A percentile compares a stretch with the other conserved stretches of the same genome.
Conservation (phyloP, 768 basidiomycete genomes). For the Suillus decipiens region DNA sequence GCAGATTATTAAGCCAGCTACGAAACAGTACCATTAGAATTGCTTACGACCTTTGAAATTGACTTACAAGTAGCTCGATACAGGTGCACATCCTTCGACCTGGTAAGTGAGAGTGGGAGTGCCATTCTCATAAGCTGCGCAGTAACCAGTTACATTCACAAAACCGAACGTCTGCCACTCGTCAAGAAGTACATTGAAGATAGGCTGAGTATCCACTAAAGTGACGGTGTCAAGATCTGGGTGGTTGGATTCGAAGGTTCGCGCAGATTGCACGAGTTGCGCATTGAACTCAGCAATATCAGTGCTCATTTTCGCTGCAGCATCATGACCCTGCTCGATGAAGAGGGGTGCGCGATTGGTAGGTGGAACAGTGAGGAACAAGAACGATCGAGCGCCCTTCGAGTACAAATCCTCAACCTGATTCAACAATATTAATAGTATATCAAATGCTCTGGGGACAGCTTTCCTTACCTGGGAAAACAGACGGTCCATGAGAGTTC, state of each 20-base stretch:
- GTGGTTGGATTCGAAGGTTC: conserved; percentile 43
- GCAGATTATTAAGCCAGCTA: conserved; percentile 62
- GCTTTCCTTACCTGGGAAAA: conserved; percentile 26
- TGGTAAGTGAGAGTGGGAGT: conserved; percentile 53
- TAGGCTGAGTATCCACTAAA: conserved; percentile 55
- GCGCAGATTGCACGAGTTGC: conserved; percentile 40
- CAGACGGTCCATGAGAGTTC: conserved; percentile 23
- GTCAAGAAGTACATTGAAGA: conserved; percentile 61
- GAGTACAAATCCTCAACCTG: conserved; percentile 25
- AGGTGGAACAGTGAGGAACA: conserved; percentile 64
- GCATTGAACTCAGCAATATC: conserved; percentile 52
- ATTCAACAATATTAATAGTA: neutral
- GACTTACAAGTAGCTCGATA: conserved; percentile 66
- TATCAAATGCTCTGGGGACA: neutral
- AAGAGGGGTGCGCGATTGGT: conserved; percentile 59
- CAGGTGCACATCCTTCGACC: conserved; percentile 57
- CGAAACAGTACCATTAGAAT: neutral
- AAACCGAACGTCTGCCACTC: conserved; percentile 54
- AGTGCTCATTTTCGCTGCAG: conserved; percentile 28
- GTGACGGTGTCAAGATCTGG: conserved; percentile 41
- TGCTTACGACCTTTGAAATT: neutral
- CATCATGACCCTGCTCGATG: conserved; percentile 35
- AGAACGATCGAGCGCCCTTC: conserved; percentile 57
- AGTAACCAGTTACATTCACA: conserved; percentile 58
- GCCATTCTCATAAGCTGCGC: conserved; percentile 59